These are phyloP conservation scores for Amborella trichopoda DNA, from an alignment of 164 flowering plant genomes.

Conservation along the genomic window DNA sequence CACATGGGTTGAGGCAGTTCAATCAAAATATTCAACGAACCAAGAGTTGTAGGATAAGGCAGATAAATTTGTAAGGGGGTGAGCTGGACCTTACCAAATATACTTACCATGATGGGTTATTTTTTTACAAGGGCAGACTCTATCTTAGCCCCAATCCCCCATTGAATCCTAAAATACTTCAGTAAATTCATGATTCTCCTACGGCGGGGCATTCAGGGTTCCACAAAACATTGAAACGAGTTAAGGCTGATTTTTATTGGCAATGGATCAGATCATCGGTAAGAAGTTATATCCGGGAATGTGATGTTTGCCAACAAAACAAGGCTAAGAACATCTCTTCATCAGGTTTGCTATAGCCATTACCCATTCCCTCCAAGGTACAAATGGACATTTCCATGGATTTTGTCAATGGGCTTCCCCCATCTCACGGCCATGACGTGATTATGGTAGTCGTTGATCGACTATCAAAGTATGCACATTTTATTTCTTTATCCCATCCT, in stretches of 20 bases:
- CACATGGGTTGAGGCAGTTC: neutral
- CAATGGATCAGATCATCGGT: neutral
- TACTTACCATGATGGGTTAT: neutral
- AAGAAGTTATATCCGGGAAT: neutral
- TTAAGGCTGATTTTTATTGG: neutral
- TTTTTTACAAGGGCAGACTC: constrained; percentile 2
- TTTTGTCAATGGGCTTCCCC: neutral
- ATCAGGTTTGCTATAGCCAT: neutral
- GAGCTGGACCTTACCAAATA: neutral
- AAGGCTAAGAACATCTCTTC: neutral
- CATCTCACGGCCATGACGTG: neutral
- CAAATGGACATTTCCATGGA: neutral
- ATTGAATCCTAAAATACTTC: neutral
- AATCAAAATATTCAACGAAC: neutral
- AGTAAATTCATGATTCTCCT: neutral
- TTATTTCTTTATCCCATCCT: neutral
- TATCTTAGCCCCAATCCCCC: neutral
- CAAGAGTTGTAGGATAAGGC: neutral
- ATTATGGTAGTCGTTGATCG: neutral
- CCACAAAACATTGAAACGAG: neutral
- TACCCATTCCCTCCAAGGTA: neutral
- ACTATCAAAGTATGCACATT: constrained; percentile 1
- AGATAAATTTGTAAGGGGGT: neutral
- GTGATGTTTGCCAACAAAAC: neutral
- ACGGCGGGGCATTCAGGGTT: neutral